Evolutionary conservation across 805 yeast genomes (phyloP).

Genomic region (Candida maltosa): DNA sequence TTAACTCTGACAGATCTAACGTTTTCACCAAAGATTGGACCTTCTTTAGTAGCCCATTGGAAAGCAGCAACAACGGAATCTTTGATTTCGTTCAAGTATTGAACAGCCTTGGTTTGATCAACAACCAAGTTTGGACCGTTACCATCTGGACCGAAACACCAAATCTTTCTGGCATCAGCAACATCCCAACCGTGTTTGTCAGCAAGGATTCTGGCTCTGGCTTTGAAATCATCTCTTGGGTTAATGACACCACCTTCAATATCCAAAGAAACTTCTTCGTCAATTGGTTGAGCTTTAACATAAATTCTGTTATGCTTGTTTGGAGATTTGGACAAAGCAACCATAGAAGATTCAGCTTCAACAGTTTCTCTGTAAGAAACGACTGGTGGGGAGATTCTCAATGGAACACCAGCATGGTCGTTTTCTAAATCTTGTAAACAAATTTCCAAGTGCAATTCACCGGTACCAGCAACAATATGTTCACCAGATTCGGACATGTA

Average conservation of each 20-base stretch:
- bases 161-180: conserved; percentile 99
- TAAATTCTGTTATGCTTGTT: conserved; percentile 99
- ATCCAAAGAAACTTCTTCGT: conserved; percentile 88
- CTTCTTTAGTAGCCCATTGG: conserved; percentile 99
- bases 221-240: conserved; percentile 97
- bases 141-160: conserved; percentile 99
- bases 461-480: conserved; percentile 99
- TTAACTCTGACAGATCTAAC: conserved; percentile 95
- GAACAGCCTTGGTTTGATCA: conserved; percentile 99
- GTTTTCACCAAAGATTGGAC: conserved; percentile 96
- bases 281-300: conserved; percentile 94
- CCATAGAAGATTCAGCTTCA: conserved; percentile 87
- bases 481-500: conserved; percentile 93
- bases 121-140: conserved; percentile 97
- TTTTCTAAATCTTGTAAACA: conserved; percentile 93
- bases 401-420: conserved; percentile 99
- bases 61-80: conserved; percentile 99
- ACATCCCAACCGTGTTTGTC: conserved; percentile 99
- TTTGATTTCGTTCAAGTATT: conserved; percentile 97
- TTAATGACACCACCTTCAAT: conserved; percentile 89
- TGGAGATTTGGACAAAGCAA: conserved; percentile 98
- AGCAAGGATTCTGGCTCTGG: conserved; percentile 98
- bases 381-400: conserved; percentile 95
- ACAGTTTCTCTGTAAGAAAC: conserved; percentile 99
- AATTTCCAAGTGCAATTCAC: conserved; percentile 99